These are phyloP conservation scores for Penicillium sp. DNA, from an alignment of 2,329 filamentous ascomycete species.

Conservation along the genomic window DNA sequence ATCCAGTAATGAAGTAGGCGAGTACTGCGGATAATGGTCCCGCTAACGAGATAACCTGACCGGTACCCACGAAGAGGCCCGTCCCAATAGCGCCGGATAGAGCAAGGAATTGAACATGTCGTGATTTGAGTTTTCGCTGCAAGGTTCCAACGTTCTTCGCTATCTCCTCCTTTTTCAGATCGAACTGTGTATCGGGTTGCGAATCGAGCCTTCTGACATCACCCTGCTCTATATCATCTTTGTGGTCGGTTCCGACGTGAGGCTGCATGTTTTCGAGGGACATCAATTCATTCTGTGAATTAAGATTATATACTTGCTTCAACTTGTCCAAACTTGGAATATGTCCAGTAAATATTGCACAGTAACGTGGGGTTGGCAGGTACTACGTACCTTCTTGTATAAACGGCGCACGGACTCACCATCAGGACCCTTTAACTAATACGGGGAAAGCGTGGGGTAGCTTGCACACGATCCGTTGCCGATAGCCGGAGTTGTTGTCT, in stretches of 20 bases:
- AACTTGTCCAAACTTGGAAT: neutral
- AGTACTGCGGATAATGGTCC: conserved; percentile 36
- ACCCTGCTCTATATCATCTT: neutral
- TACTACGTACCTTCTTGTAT: neutral
- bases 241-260: neutral
- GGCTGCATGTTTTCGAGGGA: neutral
- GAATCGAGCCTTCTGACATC: neutral
- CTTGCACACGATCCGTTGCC: neutral
- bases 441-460: conserved; percentile 2
- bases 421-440: neutral
- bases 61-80: conserved; percentile 36
- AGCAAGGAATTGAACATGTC: conserved; percentile 42
- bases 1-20: conserved; percentile 41
- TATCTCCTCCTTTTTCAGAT: neutral
- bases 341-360: neutral
- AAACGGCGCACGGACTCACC: neutral
- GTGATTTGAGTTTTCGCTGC: conserved; percentile 36
- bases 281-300: neutral
- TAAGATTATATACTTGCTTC: neutral
- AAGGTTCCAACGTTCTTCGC: conserved; percentile 29
- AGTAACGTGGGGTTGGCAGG: neutral
- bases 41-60: conserved; percentile 33
- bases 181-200: neutral
- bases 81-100: conserved; percentile 39
- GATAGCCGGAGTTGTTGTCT: neutral